A percentile compares a stretch with the other conserved stretches of the same genome.
phyloP scores from a whole-genome alignment of 768 basidiomycete species.

The Macrolepiota albuminosa region DNA sequence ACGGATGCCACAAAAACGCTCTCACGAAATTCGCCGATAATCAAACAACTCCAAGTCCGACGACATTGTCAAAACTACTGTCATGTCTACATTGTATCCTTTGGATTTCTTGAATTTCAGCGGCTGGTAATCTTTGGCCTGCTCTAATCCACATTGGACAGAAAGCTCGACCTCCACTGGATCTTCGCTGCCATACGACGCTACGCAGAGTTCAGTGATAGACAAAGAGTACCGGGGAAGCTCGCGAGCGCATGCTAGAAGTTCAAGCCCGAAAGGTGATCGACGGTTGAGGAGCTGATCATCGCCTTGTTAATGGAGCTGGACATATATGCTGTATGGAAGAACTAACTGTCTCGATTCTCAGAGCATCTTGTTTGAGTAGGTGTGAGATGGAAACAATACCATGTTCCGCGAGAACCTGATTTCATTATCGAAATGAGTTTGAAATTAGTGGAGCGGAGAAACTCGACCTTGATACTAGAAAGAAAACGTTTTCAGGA shows the following conservation, averaged over 20 bases:
- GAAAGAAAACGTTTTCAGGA: constrained; percentile 23
- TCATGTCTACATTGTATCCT: constrained; percentile 48
- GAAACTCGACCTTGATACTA: constrained; percentile 11
- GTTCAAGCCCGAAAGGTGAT: constrained; percentile 68
- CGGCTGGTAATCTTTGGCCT: constrained; percentile 16
- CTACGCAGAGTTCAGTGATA: constrained; percentile 42
- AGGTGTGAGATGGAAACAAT: constrained; percentile 59
- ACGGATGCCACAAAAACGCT: neutral
- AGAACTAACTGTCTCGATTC: constrained; percentile 56
- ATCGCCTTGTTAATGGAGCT: neutral
- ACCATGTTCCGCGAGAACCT: constrained; percentile 75
- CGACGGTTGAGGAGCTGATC: constrained; percentile 67
- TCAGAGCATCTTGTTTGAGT: constrained; percentile 48
- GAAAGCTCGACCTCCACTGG: constrained; percentile 55
- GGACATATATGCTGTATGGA: neutral
- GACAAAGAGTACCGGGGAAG: constrained; percentile 61
- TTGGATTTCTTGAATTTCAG: constrained; percentile 42
- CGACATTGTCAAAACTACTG: constrained; percentile 67
- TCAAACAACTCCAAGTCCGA: constrained; percentile 75
- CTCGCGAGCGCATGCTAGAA: constrained; percentile 55
- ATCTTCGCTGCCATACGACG: constrained; percentile 37
- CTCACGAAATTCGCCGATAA: constrained; percentile 74
- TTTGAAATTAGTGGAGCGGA: neutral
- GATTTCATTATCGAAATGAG: constrained; percentile 3
- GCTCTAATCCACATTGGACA: constrained; percentile 52